Base-by-base conservation (phyloP, 345 rosid species). In the Bruguiera gymnorhiza region DNA sequence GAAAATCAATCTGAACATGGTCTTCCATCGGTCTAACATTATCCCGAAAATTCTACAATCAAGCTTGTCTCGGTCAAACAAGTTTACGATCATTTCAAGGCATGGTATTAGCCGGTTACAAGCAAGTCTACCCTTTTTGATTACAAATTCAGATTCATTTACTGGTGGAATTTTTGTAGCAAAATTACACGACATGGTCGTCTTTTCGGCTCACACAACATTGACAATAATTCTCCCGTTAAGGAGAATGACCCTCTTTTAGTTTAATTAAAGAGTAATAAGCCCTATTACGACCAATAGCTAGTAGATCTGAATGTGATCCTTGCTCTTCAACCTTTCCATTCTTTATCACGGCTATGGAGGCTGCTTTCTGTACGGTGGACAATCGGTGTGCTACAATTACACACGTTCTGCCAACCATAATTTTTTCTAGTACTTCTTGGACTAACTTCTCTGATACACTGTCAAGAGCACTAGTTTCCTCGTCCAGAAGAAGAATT, bases 311-410 rank as follows among this genome's bases (percentile, higher is more conserved):
- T 37, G 68, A 63, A 39, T 71, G 69, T n/a, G 74, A 63, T 37
- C 68, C 68, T 26, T 39, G 11, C n/a, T 71, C 74, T 18, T 63
- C 68, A 39, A 55, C 30, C 23, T 62, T 56, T 55, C 74, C 68
- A 71, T 63, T 63, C 43, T 62, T 63, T 26, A 71, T 63, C 23
- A 63, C 74, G 54, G 63, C 74, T 23, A 71, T 63, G 43, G 68
- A 53, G 43, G 63, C 63, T 55, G 75, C 53, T 39, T 71, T 71
- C 11, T 61, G 60, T 61, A 61, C 34, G 3, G 73, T 70, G 1
- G 73, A 70, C 30, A 70, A 51, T 3, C 73, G 23, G 60, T 70
- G 73, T 19, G 73, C 67, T 2, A 70, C 50, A 6, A 70, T 32
- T 0, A 70, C 73, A 70, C 73, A 51, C 16, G 73, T 70, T 53